Base-by-base conservation (phyloP, 257 asterid species). In the Solanum corneliomulleri region DNA sequence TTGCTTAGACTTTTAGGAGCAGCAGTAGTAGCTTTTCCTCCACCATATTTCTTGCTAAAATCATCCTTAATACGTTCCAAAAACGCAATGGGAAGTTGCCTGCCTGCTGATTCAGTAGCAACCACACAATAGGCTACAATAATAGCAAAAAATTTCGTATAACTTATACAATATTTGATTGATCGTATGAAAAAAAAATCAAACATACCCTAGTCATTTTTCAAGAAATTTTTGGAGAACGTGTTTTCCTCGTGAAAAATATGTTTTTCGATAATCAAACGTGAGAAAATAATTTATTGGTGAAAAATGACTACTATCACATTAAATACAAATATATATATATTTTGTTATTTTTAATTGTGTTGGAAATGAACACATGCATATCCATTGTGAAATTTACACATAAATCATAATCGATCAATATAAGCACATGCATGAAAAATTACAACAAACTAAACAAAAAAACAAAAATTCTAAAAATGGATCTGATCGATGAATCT, bases 91-190 rank as follows among this genome's bases (percentile, higher is more conserved):
- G 95, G 93, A 83, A 90, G 78, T 88, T 92, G 92, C 45, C 93
- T 91, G 4, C 95, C 95, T 25, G 91, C 94, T 37, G 93, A 87
- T 82, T 93, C 95, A 27, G 88, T 49, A 41, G 95, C 95, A 81
- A 93, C 95, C 33, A 91, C 93, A 44, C 95, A 93, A 66, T 89
- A 92, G 84, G 93, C 95, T 93, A 88, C 87, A 87, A 71, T 47
- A 77, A 25, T 66, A 66, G 14, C 5, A 8, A 41, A 76, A n/a
- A 13, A n/a, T 2, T 18, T 18, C 15, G 20, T 13, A 8, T 77
- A 77, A 77, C 25, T 44, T 77, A 15, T 78, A 78, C 5, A 44
- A 44, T 27, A 7, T 44, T 77, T 77, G 64, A 3, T 25, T 44
- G 15, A 16, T 8, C 9, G 1, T 25, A 44, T 1, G 2, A 4